Evolutionary conservation across 208 protist genomes (phyloP), one percentile per base, ranked within the genome.

Genomic region (Leishmania guyanensis): DNA sequence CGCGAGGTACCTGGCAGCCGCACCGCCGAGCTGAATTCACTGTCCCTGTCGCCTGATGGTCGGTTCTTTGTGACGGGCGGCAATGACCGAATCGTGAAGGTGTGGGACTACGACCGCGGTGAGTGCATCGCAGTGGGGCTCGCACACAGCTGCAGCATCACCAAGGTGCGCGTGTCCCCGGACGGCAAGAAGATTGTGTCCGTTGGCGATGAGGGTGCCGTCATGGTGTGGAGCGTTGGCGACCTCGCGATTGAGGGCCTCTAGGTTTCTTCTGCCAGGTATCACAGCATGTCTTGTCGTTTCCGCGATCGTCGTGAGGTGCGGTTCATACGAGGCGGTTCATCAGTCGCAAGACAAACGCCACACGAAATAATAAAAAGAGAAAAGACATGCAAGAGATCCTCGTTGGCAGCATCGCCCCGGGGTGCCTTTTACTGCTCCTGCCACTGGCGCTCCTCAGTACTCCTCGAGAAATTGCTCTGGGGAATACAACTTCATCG

Each of bases 91-190:
- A 91, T 98, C 54, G 90, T 99, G 68, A 99, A 98, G 93, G 89
- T 99, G 80, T 99, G 97, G 96, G 88, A 96, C 82, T 99, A 99
- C 84, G 97, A 99, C 68, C 90, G 95, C 54, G 97, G 97, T 20
- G 88, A 92, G 75, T 95, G 94, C 77, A 78, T 95, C 12, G 91
- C 93, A 3, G 93, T 98, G 10, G 98, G 98, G 9, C 83, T 97
- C 29, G 98, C 97, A 46, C 98, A 99, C 87, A 97, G 93, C 78
- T 97, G 92, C 84, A 96, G 94, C 88, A 98, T 99, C 73, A 95
- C 89, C 9, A 97, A 98, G 81, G 96, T 97, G 29, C 90, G 90
- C 2, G 93, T 98, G 22, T 93, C 92, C 12, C 98, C 98, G 0
- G 95, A 98, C 75, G 91, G 95, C 39, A 82, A 92, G 73, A 93